Evolutionary conservation across 495 filamentous ascomycete genomes (phyloP), one percentile per base, ranked within the genome.

Genomic region (Opeltia flavorubescens): DNA sequence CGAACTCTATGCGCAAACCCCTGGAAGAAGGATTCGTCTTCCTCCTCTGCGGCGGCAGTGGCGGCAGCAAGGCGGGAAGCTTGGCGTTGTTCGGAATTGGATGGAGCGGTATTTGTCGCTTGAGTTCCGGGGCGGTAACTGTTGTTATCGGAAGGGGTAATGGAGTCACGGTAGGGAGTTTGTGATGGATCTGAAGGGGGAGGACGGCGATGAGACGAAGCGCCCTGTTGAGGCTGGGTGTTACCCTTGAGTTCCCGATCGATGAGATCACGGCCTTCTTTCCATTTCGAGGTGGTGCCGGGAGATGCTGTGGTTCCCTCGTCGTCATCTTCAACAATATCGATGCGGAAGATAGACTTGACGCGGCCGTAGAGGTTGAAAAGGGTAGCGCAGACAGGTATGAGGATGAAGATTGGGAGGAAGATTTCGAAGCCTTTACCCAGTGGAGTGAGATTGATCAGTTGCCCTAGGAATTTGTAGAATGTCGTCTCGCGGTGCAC

Each of bases 211-310:
- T 63, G 61, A 4, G 60, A 56, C 28, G 67, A 61, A 5, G 66
- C 67, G 5, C 68, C 66, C n/a, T n/a, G 38, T 17, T 20, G 38
- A 23, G 4, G 20, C 38, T 31, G 38, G 38, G 15, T 21, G 20
- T 21, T 23, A 0, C 80, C 82, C 42, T 81, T 77, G 15, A 93
- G 59, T 58, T 98, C 91, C 12, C 89, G 78, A 49, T 95, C 86
- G 49, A 98, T 95, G 11, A 98, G 71, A 25, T 87, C 86, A n/a
- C 84, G 74, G 12, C 91, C 91, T 66, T 98, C 91, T 28, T 89
- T 71, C 91, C 91, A 98, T 3, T 12, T 21, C 13, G 81, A 77
- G 20, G 83, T 84, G n/a, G 77, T 76, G 26, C 87, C 87, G 47
- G 78, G 83, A 8, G 72, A 78, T 24, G 71, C 65, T 4, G 67